phyloP scores from a whole-genome alignment of 2,329 filamentous ascomycete species.

The Calycina marina region DNA sequence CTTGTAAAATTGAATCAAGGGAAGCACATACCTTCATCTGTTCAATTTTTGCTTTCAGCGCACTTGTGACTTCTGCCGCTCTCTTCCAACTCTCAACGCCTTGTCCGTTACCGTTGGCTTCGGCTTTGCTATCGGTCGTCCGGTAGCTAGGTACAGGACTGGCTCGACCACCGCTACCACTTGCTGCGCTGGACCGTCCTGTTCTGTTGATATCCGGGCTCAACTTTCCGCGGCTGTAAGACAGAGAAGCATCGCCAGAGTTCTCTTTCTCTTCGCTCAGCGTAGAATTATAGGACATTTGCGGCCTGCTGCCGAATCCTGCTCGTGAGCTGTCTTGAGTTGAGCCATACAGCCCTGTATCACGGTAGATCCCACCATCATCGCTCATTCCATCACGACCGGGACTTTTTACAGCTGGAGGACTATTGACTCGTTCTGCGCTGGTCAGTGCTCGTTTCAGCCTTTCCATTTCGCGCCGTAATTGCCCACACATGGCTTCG shows the following conservation, averaged over 20 bases:
- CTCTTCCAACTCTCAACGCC: constrained; percentile 90
- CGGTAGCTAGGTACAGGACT: constrained; percentile 17
- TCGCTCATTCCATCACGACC: constrained; percentile 36
- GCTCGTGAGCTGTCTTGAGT: constrained; percentile 12
- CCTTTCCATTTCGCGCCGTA: constrained; percentile 79
- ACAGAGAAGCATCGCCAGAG: constrained; percentile 28
- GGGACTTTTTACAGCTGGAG: constrained; percentile 22
- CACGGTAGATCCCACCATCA: constrained; percentile 45
- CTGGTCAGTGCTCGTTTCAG: constrained; percentile 73
- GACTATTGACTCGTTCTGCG: constrained; percentile 36
- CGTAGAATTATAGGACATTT: constrained; percentile 46
- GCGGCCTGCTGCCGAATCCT: constrained; percentile 12
- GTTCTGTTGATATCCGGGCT: constrained; percentile 20
- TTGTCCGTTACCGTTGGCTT: constrained; percentile 27
- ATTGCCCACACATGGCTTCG: constrained; percentile 70
- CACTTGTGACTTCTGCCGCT: constrained; percentile 93
- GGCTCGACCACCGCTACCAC: constrained; percentile 20
- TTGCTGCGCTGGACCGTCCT: constrained; percentile 19
- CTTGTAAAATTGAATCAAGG: neutral
- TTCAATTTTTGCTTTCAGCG: constrained; percentile 92
- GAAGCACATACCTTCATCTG: constrained; percentile 67
- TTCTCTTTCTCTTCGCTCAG: constrained; percentile 69
- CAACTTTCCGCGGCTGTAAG: constrained; percentile 20
- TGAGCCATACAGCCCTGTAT: constrained; percentile 24
- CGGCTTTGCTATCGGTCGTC: constrained; percentile 12